phyloP scores from a whole-genome alignment of 129 eudicot species.

The Tagetes erecta region DNA sequence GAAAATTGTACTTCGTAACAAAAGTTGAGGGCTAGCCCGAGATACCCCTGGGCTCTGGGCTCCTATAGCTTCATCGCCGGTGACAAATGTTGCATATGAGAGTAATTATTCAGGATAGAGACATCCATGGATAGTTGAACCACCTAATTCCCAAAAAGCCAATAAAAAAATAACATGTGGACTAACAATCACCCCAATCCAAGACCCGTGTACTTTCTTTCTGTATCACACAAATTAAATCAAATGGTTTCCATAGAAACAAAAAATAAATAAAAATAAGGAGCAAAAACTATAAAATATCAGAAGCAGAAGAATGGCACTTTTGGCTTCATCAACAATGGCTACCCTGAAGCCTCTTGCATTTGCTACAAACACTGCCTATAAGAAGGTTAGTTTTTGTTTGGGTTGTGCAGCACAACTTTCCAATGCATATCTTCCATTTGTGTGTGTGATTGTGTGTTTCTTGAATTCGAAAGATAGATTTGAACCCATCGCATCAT shows the following conservation, averaged over 20 bases:
- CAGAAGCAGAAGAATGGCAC: conserved; percentile 37
- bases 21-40: too few relatives aligned
- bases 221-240: conserved; percentile 41
- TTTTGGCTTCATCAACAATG: conserved; percentile 62
- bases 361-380: conserved; percentile 46
- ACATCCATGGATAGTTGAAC: conserved; percentile 14
- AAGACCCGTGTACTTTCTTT: conserved; percentile 32
- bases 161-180: conserved; percentile 48
- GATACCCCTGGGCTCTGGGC: too few relatives aligned
- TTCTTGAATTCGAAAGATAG: neutral
- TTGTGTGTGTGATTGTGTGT: neutral
- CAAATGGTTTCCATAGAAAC: conserved; percentile 16
- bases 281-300: conserved; percentile 12
- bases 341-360: conserved; percentile 59
- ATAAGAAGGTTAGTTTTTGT: conserved; percentile 49
- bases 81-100: neutral
- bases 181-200: conserved; percentile 41
- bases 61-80: neutral
- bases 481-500: neutral
- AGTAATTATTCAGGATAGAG: neutral
- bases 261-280: neutral
- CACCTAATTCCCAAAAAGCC: conserved; percentile 29
- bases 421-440: neutral
- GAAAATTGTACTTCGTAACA: too few relatives aligned
- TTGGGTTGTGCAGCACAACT: conserved; percentile 7